Base-by-base conservation (phyloP, 164 flowering plant genomes). In the Macadamia tetraphylla region DNA sequence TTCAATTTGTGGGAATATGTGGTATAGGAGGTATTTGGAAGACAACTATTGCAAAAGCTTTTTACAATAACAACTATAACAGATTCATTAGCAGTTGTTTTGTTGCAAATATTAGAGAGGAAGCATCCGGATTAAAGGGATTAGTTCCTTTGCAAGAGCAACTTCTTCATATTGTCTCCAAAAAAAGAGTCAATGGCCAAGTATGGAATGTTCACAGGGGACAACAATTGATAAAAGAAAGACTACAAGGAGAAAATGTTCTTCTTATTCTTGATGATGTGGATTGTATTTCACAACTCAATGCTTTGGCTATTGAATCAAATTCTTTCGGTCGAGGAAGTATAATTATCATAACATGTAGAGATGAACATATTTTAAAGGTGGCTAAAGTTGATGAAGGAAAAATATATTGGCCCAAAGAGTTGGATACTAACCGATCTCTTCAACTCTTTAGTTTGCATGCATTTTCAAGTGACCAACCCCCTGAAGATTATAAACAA, bases 261-360 rank as follows among this genome's bases (percentile, higher is more conserved):
- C 69, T 75, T 29, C 14, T 71, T 61, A 72, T 75, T 53, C 62
- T 71, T n/a, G 73, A 76, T 64, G 75, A 75, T 71, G 78, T 75
- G 42, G 74, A 60, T 58, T 60, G 52, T 67, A 42, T 3, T 4
- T n/a, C 59, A 3, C 70, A 68, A 48, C 72, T 76, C 5, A 30
- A 65, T 12, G 65, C 40, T 31, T 40, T 76, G 43, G 75, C 63
- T 49, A 65, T 43, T 23, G 17, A 43, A 0, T 32, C 43, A 68
- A 58, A 72, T 23, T 76, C 75, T 73, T 71, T 68, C 62, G 40
- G 31, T 59, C 70, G 42, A 30, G 70, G 72, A 35, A 76, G 75
- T 63, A 51, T 72, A 59, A 69, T 76, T 40, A 65, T 76, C n/a
- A 70, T 69, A 51, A 76, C 73, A 13, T 64, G 67, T 1, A 57